A percentile compares a stretch with the other conserved stretches of the same genome.
Conservation (phyloP, 805 yeast genomes). For the Ogataea methanolica region DNA sequence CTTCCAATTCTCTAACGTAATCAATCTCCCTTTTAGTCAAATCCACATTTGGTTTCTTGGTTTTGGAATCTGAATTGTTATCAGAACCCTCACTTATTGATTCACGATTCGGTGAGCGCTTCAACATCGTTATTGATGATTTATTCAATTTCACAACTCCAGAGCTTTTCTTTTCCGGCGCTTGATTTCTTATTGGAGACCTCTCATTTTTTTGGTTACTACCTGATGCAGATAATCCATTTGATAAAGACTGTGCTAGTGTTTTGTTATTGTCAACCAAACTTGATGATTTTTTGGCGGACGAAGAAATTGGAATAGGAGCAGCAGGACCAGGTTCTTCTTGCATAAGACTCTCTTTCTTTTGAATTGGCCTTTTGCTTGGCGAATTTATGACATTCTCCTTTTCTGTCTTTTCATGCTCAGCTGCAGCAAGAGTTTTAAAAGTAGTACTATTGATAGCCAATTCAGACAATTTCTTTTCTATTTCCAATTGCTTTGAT, state of each 20-base stretch:
- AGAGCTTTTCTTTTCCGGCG: not conserved
- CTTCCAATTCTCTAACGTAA: slow-evolving; percentile 3
- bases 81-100: not conserved
- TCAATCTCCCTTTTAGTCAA: slow-evolving; percentile 1
- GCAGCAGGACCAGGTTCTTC: not conserved
- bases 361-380: not conserved
- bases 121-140: not conserved
- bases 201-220: not conserved
- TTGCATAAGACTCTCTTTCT: not conserved
- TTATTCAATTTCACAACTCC: not conserved
- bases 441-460: slow-evolving; percentile 43
- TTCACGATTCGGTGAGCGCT: slow-evolving; percentile 1
- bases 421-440: slow-evolving; percentile 24
- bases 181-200: not conserved
- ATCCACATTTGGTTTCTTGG: not conserved
- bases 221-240: not conserved
- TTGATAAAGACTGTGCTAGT: not conserved
- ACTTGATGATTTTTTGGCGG: not conserved
- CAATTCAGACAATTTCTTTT: slow-evolving; percentile 38
- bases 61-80: not conserved
- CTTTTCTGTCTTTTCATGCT: slow-evolving; percentile 12
- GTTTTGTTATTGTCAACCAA: not conserved
- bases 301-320: not conserved
- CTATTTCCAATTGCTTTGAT: slow-evolving; percentile 60
- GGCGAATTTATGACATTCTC: slow-evolving; percentile 1